These are phyloP conservation scores for Saturnispora bothae DNA, from an alignment of 805 yeast species.

Conservation along the genomic window DNA sequence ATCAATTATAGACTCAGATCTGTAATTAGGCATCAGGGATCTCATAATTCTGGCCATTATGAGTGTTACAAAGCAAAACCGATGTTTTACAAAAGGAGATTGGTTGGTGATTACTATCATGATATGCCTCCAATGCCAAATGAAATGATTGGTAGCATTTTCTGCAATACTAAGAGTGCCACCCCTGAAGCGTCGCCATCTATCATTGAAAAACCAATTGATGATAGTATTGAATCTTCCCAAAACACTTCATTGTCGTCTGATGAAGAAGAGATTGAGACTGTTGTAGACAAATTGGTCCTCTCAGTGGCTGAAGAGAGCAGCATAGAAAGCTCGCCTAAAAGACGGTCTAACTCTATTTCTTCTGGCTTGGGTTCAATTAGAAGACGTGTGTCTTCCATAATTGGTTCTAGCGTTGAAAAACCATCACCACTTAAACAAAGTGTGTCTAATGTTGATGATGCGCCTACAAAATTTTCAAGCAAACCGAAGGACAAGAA, in stretches of 20 bases:
- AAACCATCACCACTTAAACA: neutral
- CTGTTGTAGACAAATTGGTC: too few relatives aligned
- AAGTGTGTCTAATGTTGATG: neutral
- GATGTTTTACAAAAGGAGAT: constrained; percentile 33
- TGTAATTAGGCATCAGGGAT: constrained; percentile 76
- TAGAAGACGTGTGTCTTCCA: neutral
- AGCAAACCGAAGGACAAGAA: constrained; percentile 29
- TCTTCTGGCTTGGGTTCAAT: neutral
- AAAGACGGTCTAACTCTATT: neutral
- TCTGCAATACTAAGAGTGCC: neutral
- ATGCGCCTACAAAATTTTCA: neutral
- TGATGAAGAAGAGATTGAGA: neutral
- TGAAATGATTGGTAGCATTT: neutral
- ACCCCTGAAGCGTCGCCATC: neutral
- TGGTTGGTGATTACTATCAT: constrained; percentile 18
- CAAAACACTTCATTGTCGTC: neutral
- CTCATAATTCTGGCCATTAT: constrained; percentile 83
- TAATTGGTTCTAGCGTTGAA: neutral
- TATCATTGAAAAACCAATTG: neutral
- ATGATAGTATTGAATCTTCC: neutral
- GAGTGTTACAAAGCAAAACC: constrained; percentile 82
- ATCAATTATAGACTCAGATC: constrained; percentile 50
- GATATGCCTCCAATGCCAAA: constrained; percentile 12
- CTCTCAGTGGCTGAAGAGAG: neutral
- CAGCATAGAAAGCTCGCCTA: neutral